Conservation (phyloP, 2,329 filamentous ascomycete genomes). For the Aspergillus pseudoviridinutans region DNA sequence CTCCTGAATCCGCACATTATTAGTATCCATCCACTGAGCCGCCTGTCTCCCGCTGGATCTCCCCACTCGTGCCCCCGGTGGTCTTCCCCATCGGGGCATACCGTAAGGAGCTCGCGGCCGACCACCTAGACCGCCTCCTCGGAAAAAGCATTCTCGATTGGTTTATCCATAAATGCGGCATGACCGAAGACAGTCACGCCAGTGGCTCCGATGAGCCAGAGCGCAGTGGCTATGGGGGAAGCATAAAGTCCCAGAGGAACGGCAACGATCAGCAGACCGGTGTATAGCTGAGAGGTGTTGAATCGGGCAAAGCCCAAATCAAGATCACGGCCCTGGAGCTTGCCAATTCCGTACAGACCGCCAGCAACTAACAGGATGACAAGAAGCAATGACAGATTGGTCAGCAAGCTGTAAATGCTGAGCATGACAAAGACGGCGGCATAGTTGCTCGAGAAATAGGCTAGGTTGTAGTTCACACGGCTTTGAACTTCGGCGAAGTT, state of each 20-base stretch:
- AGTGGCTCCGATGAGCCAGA: constrained; percentile 95
- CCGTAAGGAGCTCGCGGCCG: constrained; percentile 95
- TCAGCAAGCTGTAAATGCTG: constrained; percentile 89
- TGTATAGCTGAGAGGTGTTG: constrained; percentile 91
- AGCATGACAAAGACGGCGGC: constrained; percentile 90
- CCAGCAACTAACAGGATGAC: constrained; percentile 83
- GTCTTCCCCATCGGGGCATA: constrained; percentile 99
- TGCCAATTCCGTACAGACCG: constrained; percentile 88
- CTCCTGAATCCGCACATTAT: constrained; percentile 39
- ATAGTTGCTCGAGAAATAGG: constrained; percentile 99
- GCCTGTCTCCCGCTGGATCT: constrained; percentile 57
- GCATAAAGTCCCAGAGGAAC: constrained; percentile 82
- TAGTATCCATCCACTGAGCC: constrained; percentile 49
- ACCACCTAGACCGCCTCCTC: constrained; percentile 99
- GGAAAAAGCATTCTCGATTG: constrained; percentile 99
- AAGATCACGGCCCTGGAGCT: constrained; percentile 82
- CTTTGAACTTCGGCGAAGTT: constrained; percentile 89
- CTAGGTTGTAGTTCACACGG: constrained; percentile 93
- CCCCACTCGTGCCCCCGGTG: constrained; percentile 77
- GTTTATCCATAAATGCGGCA: constrained; percentile 94
- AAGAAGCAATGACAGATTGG: constrained; percentile 81
- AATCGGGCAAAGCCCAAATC: constrained; percentile 78
- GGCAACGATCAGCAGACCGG: constrained; percentile 73
- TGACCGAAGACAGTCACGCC: constrained; percentile 93
- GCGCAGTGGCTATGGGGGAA: constrained; percentile 75